A percentile compares a stretch with the other conserved stretches of the same genome.
These are phyloP conservation scores for Globisporangium orthogonon DNA, from an alignment of 352 stramenopile species.

Conservation along the genomic window DNA sequence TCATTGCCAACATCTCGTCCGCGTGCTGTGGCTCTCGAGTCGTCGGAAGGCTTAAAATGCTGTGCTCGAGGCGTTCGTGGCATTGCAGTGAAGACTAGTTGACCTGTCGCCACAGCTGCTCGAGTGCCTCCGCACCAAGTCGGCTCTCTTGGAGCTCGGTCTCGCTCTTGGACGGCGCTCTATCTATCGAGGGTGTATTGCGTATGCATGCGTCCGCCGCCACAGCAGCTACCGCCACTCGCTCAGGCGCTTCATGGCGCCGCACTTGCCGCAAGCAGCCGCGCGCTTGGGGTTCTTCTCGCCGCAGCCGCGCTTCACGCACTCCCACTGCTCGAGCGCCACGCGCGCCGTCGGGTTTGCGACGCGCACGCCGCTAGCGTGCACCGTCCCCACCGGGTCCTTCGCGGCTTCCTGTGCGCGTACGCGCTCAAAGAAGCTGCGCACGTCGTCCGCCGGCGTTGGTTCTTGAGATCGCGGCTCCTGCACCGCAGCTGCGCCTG, in stretches of 20 bases:
- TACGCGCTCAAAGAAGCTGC: slow-evolving; percentile 64
- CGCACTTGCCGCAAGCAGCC: slow-evolving; percentile 57
- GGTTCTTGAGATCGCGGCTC: not conserved
- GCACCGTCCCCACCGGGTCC: slow-evolving; percentile 47
- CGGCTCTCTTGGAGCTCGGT: too few relatives aligned
- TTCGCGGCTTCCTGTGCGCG: slow-evolving; percentile 54
- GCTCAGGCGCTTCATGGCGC: slow-evolving; percentile 70
- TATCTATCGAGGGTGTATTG: too few relatives aligned
- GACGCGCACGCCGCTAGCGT: slow-evolving; percentile 34
- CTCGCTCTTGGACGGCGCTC: too few relatives aligned
- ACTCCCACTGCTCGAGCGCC: slow-evolving; percentile 58
- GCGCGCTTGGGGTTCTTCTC: slow-evolving; percentile 67
- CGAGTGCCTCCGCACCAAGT: too few relatives aligned
- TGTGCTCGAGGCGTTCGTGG: too few relatives aligned
- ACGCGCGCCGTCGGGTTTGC: slow-evolving; percentile 21
- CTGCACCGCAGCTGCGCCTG: too few relatives aligned
- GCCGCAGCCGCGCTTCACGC: slow-evolving; percentile 51
- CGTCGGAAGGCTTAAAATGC: too few relatives aligned
- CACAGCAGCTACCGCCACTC: slow-evolving; percentile 47
- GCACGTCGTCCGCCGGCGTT: slow-evolving; percentile 17
- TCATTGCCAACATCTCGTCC: too few relatives aligned
- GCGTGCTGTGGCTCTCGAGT: too few relatives aligned
- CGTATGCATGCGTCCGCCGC: too few relatives aligned
- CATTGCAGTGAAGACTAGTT: too few relatives aligned
- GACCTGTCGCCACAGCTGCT: too few relatives aligned